A percentile compares a stretch with the other conserved stretches of the same genome.
phyloP scores from a whole-genome alignment of 257 asterid genomes.

The Ligustrum vulgare region DNA sequence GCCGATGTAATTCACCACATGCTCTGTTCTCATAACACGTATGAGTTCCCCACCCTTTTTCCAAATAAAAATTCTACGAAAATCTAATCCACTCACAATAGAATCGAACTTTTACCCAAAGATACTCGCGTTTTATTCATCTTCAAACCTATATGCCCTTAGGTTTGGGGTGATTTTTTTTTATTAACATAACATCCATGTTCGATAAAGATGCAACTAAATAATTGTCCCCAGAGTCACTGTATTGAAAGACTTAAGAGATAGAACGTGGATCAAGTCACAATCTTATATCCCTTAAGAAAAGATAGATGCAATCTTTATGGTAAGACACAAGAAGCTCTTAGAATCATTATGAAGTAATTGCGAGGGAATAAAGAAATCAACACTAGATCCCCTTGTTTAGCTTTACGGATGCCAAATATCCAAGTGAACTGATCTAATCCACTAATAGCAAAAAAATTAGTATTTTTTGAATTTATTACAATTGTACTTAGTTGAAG shows the following conservation, averaged over 20 bases:
- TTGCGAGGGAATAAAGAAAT: slow-evolving; percentile 72
- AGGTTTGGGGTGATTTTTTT: slow-evolving; percentile 59
- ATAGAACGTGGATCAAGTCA: slow-evolving; percentile 53
- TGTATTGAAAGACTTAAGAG: slow-evolving; percentile 35
- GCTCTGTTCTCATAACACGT: slow-evolving; percentile 82
- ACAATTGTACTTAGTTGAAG: slow-evolving; percentile 67
- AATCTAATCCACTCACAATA: slow-evolving; percentile 86
- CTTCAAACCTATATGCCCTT: slow-evolving; percentile 73
- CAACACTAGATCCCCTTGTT: slow-evolving; percentile 64
- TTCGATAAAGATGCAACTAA: slow-evolving; percentile 30
- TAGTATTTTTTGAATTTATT: slow-evolving; percentile 84
- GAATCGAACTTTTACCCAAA: slow-evolving; percentile 87
- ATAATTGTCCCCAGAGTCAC: slow-evolving; percentile 37
- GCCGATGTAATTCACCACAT: slow-evolving; percentile 74
- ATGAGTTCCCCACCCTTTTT: slow-evolving; percentile 76
- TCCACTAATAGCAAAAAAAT: slow-evolving; percentile 83
- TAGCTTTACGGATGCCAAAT: slow-evolving; percentile 73
- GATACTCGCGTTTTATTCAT: slow-evolving; percentile 78
- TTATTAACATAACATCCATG: slow-evolving; percentile 28
- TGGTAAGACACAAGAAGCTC: slow-evolving; percentile 87
- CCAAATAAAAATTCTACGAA: slow-evolving; percentile 95
- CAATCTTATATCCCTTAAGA: slow-evolving; percentile 66
- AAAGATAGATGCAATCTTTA: slow-evolving; percentile 76
- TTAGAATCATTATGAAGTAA: slow-evolving; percentile 65
- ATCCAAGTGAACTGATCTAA: slow-evolving; percentile 75